Conservation (phyloP, 1,284 basidiomycete species). For the Tylopilus sp. region DNA sequence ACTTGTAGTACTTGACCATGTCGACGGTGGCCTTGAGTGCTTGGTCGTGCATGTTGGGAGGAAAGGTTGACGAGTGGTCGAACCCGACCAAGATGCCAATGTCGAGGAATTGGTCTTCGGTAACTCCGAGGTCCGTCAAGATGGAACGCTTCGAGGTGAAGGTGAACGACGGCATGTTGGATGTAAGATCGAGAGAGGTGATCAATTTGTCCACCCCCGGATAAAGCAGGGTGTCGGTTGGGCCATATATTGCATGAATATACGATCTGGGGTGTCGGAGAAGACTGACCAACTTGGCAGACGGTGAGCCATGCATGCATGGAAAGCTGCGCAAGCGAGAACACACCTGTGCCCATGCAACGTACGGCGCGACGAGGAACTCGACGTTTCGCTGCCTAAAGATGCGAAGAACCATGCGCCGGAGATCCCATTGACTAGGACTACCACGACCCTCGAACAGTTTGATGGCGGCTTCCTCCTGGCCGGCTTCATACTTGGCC, state of each 20-base stretch:
- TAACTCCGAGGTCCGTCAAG: slow-evolving; percentile 70
- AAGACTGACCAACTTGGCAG: slow-evolving; percentile 79
- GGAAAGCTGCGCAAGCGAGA: slow-evolving; percentile 12
- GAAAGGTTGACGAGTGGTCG: slow-evolving; percentile 83
- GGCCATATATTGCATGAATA: slow-evolving; percentile 90
- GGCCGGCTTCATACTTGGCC: slow-evolving; percentile 83
- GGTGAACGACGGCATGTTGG: slow-evolving; percentile 67
- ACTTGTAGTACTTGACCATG: slow-evolving; percentile 85
- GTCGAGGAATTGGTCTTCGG: slow-evolving; percentile 93
- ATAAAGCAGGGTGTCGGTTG: slow-evolving; percentile 87
- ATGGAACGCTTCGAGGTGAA: slow-evolving; percentile 81
- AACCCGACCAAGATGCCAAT: slow-evolving; percentile 89
- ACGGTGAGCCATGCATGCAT: slow-evolving; percentile 11
- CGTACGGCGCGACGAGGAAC: slow-evolving; percentile 93
- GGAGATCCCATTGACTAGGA: slow-evolving; percentile 79
- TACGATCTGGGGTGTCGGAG: slow-evolving; percentile 91
- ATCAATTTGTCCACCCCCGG: slow-evolving; percentile 90
- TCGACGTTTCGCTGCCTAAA: slow-evolving; percentile 95
- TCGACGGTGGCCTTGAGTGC: slow-evolving; percentile 80
- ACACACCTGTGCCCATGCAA: slow-evolving; percentile 87
- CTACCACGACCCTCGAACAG: slow-evolving; percentile 68
- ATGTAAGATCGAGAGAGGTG: slow-evolving; percentile 74
- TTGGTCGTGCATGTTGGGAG: slow-evolving; percentile 74
- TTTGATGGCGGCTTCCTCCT: slow-evolving; percentile 81
- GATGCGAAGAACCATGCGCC: slow-evolving; percentile 86